A percentile compares a stretch with the other conserved stretches of the same genome.
Evolutionary conservation across 2,329 filamentous ascomycete species (phyloP).

Genomic region (Penicillium sp.): DNA sequence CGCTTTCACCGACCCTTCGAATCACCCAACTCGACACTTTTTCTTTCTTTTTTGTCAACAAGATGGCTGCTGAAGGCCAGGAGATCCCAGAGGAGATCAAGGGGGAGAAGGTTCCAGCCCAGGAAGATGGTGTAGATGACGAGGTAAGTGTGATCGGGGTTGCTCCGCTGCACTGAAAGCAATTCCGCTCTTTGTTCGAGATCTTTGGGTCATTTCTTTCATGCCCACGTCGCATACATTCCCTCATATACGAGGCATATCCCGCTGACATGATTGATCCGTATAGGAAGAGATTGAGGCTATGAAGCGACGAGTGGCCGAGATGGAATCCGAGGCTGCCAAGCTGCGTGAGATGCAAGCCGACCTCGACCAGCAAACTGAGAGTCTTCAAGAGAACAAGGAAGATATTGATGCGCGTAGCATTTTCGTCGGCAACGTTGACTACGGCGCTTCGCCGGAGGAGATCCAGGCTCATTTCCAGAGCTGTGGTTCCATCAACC

Average conservation of each 20-base stretch:
- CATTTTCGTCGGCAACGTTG: constrained; percentile 97
- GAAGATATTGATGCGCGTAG: constrained; percentile 91
- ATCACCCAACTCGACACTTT: neutral
- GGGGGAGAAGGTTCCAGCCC: constrained; percentile 32
- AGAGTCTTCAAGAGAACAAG: constrained; percentile 80
- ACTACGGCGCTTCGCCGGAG: constrained; percentile 92
- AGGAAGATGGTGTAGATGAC: constrained; percentile 39
- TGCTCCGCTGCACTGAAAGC: neutral
- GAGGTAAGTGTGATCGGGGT: constrained; percentile 30
- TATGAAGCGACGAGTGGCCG: constrained; percentile 77
- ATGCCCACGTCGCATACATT: neutral
- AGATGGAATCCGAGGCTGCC: constrained; percentile 83
- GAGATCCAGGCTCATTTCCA: constrained; percentile 98
- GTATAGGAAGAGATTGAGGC: constrained; percentile 67
- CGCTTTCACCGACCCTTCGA: constrained; percentile 6
- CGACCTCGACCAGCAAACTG: constrained; percentile 71
- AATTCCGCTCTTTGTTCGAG: constrained; percentile 3
- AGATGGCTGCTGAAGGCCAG: constrained; percentile 31
- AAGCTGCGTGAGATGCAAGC: constrained; percentile 83
- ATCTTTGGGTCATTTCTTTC: neutral
- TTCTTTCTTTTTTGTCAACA: constrained; percentile 9
- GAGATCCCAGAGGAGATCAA: constrained; percentile 30
- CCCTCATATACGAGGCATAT: neutral
- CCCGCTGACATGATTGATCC: constrained; percentile 5
- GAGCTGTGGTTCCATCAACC: constrained; percentile 92